These are phyloP conservation scores for Rhodotorula sp. DNA, from an alignment of 1,284 basidiomycete genomes.

Conservation along the genomic window DNA sequence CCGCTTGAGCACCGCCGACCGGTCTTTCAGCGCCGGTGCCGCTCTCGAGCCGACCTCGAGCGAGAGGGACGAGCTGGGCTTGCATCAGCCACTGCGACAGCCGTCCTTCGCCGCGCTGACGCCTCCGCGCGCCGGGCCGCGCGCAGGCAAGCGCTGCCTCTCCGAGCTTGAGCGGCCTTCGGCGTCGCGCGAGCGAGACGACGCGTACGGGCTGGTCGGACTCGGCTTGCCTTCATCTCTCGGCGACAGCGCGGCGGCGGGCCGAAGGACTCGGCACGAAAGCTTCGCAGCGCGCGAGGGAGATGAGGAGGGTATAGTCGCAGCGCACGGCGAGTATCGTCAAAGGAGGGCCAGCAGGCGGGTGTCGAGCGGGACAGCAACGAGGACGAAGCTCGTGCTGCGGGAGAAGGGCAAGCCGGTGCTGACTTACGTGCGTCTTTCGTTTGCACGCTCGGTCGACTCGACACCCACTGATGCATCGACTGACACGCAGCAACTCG, in stretches of 20 bases:
- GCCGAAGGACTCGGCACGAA: constrained; percentile 12
- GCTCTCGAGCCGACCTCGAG: constrained; percentile 4
- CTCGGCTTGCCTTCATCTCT: constrained; percentile 47
- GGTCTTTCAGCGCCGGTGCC: constrained; percentile 12
- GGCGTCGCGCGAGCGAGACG: neutral
- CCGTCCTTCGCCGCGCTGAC: neutral
- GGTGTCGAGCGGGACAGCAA: constrained; percentile 57
- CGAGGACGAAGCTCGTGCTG: constrained; percentile 74
- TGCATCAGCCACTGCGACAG: neutral
- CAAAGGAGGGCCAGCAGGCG: constrained; percentile 67
- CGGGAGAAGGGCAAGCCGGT: constrained; percentile 75
- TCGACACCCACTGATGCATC: constrained; percentile 6
- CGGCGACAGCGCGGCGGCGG: constrained; percentile 48
- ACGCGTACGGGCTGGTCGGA: constrained; percentile 45
- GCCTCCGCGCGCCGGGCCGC: neutral
- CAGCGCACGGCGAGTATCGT: constrained; percentile 50
- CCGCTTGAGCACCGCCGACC: constrained; percentile 4
- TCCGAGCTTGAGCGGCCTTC: constrained; percentile 38
- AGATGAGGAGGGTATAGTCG: constrained; percentile 1
- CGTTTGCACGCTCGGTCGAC: neutral
- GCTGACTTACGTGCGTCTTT: constrained; percentile 73
- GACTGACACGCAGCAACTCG: constrained; percentile 69
- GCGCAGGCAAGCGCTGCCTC: constrained; percentile 39
- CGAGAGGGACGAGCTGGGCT: constrained; percentile 22
- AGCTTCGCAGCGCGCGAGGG: constrained; percentile 11